Base-by-base conservation (phyloP, 352 stramenopile genomes). In the Phytophthora melonis region DNA sequence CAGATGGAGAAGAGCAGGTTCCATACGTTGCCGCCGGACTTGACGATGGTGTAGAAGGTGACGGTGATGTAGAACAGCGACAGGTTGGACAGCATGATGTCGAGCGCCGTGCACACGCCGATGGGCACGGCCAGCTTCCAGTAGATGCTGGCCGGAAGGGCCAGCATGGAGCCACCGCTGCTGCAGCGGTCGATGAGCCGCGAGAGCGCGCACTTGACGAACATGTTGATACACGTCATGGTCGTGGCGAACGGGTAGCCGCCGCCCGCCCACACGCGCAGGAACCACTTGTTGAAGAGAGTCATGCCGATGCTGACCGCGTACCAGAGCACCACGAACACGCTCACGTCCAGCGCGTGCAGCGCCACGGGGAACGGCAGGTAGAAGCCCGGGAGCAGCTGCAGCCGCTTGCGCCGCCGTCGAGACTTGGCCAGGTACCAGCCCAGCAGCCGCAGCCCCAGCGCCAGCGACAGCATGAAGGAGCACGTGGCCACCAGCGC, bases 41-140 rank as follows among this genome's bases (percentile, higher is more conserved):
- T 95, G 53, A 93, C 87, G 49, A 96, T 86, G 27, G 90, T 97
- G 77, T 94, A 95, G 68, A 97, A 90, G 25, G 88, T 93, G 16
- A 96, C 89, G 0, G 86, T 95, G 68, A 96, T 93, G 78, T 95
- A 97, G 47, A 93, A 85, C 65, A 96, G 87, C 69, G 89, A 94
- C 18, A 92, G 53, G 69, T 96, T 96, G 13, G 87, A 95, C 30
- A 93, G 67, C 76, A 93, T 90, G 41, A 97, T 92, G 74, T 96
- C 89, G 9, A 95, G 82, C n/a, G 86, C 85, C 10, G 90, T 95
- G 75, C 80, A 93, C 30, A 94, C 58, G 11, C 89, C 88, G 43
- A 95, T 93, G 21, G 90, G 89, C 43, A 95, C 85, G 16, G 87
- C 89, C 21, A 95, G 72, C 34, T 80, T 79, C 84, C 86, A 92